These are phyloP conservation scores for Tricholoma flavovirens DNA, from an alignment of 768 basidiomycete genomes.

Conservation along the genomic window DNA sequence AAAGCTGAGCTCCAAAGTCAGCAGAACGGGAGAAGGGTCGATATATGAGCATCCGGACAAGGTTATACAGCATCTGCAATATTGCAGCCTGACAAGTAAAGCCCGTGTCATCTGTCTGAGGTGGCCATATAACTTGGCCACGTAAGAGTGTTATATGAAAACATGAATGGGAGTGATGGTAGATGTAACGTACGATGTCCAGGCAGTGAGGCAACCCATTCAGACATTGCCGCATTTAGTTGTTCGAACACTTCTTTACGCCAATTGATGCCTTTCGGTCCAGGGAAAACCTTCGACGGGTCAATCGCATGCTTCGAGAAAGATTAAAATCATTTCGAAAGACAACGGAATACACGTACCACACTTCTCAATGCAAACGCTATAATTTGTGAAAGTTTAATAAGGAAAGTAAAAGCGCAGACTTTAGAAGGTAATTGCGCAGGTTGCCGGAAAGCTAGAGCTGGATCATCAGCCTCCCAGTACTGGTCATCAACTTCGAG, in stretches of 20 bases:
- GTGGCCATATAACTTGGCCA: slow-evolving; percentile 52
- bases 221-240: slow-evolving; percentile 61
- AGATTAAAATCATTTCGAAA: neutral
- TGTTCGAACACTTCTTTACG: slow-evolving; percentile 57
- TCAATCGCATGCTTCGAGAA: slow-evolving; percentile 61
- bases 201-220: slow-evolving; percentile 69
- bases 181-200: slow-evolving; percentile 46
- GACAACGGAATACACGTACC: slow-evolving; percentile 32
- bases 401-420: slow-evolving; percentile 55
- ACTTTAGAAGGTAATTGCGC: slow-evolving; percentile 49
- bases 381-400: slow-evolving; percentile 64
- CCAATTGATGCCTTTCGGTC: slow-evolving; percentile 47
- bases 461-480: slow-evolving; percentile 54
- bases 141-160: neutral
- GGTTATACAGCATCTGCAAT: slow-evolving; percentile 54
- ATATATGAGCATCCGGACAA: slow-evolving; percentile 61
- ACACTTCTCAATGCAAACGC: slow-evolving; percentile 67
- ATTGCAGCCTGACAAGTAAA: slow-evolving; percentile 55
- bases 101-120: slow-evolving; percentile 38
- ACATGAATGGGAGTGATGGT: neutral
- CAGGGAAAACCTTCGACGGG: slow-evolving; percentile 50
- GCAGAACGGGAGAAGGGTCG: slow-evolving; percentile 54
- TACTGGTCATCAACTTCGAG: slow-evolving; percentile 80
- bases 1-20: neutral
- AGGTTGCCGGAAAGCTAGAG: slow-evolving; percentile 63